Conservation (phyloP, 2,329 filamentous ascomycete genomes). For the Phyllachora maydis region DNA sequence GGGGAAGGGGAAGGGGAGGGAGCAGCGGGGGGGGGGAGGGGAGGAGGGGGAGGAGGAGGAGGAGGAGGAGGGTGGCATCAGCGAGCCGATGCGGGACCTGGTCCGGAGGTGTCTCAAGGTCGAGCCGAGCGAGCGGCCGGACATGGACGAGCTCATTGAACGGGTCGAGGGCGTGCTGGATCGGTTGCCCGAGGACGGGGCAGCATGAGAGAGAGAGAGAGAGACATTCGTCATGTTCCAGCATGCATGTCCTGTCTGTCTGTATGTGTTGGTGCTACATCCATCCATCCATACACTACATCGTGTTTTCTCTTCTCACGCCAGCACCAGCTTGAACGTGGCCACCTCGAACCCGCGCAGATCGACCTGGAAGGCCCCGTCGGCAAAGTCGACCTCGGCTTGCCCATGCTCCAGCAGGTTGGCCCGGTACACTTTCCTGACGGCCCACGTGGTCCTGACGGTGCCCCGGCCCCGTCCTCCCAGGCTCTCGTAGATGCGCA, state of each 20-base stretch:
- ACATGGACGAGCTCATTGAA: constrained; percentile 64
- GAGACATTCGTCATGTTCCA: too few relatives aligned
- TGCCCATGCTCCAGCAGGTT: constrained; percentile 80
- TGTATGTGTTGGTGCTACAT: not conserved
- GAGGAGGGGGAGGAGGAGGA: constrained; percentile 19
- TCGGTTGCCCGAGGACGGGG: constrained; percentile 37
- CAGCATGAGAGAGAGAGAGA: constrained; percentile 1
- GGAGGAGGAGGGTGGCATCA: constrained; percentile 36
- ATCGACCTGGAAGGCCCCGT: constrained; percentile 35
- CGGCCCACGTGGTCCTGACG: constrained; percentile 45
- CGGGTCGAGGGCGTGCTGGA: constrained; percentile 58
- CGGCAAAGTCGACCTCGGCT: constrained; percentile 35
- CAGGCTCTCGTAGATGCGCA: constrained; percentile 74
- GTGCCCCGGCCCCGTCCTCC: constrained; percentile 60
- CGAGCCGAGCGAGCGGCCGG: constrained; percentile 71
- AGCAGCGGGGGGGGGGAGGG: constrained; percentile 7
- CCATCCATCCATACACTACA: too few relatives aligned
- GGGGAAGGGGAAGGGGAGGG: constrained; percentile 9
- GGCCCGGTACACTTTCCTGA: constrained; percentile 62
- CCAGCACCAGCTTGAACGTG: constrained; percentile 29
- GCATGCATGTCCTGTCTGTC: not conserved
- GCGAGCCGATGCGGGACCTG: constrained; percentile 66
- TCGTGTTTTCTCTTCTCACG: too few relatives aligned
- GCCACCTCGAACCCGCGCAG: constrained; percentile 72
- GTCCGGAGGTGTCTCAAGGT: constrained; percentile 73